phyloP scores from a whole-genome alignment of 306 rosid genomes.

The Fagus sylvatica region DNA sequence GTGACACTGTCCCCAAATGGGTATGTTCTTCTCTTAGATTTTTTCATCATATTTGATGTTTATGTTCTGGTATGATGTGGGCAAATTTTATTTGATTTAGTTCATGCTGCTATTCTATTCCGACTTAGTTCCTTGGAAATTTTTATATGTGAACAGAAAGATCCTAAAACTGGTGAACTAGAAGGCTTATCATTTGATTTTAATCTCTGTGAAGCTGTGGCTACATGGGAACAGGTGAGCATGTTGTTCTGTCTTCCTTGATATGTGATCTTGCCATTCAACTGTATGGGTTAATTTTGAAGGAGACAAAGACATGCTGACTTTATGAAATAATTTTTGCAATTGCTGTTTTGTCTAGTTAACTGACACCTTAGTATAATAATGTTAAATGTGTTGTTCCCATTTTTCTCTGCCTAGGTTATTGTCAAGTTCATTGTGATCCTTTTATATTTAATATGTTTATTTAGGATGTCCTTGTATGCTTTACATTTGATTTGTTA shows the following conservation, averaged over 20 bases:
- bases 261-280: slow-evolving; percentile 3
- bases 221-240: slow-evolving; percentile 95
- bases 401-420: not conserved
- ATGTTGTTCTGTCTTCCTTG: slow-evolving; percentile 3
- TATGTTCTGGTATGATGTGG: slow-evolving; percentile 5
- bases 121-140: slow-evolving; percentile 19
- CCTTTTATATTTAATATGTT: not conserved
- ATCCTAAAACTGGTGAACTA: slow-evolving; percentile 87
- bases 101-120: not conserved
- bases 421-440: slow-evolving; percentile 7
- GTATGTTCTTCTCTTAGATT: slow-evolving; percentile 41
- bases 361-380: not conserved
- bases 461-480: slow-evolving; percentile 24
- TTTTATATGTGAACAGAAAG: slow-evolving; percentile 60
- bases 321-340: slow-evolving; percentile 11
- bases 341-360: slow-evolving; percentile 6
- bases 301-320: slow-evolving; percentile 3
- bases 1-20: slow-evolving; percentile 91
- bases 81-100: not conserved
- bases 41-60: slow-evolving; percentile 11
- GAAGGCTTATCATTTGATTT: slow-evolving; percentile 84
- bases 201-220: slow-evolving; percentile 91
- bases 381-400: not conserved
- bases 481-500: slow-evolving; percentile 46
- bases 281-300: not conserved